Evolutionary conservation across 2,329 filamentous ascomycete species (phyloP).

Genomic region (Gyromitra esculenta): DNA sequence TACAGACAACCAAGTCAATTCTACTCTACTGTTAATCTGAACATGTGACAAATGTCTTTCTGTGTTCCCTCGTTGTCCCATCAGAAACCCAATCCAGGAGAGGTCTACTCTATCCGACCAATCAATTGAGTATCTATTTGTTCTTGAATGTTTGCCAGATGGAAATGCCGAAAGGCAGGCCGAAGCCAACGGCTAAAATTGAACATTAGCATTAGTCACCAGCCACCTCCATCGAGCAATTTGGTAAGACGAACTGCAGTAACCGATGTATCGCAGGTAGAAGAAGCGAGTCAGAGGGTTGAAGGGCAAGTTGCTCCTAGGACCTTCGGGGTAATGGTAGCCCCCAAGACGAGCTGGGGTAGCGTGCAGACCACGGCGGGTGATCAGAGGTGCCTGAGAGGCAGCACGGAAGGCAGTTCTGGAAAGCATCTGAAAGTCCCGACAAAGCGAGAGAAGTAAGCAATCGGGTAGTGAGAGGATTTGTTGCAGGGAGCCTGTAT

Average conservation of each 20-base stretch:
- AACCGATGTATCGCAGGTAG: constrained; percentile 81
- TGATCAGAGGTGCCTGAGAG: constrained; percentile 70
- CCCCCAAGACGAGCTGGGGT: constrained; percentile 85
- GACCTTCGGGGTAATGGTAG: constrained; percentile 98
- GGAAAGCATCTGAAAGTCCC: constrained; percentile 77
- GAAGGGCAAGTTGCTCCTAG: constrained; percentile 95
- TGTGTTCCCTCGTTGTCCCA: constrained; percentile 19
- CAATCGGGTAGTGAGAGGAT: constrained; percentile 47
- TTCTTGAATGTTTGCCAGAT: constrained; percentile 62
- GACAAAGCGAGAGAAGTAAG: constrained; percentile 61
- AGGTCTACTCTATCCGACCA: constrained; percentile 9
- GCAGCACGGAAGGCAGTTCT: constrained; percentile 70
- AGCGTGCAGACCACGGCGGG: constrained; percentile 93
- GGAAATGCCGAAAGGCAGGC: constrained; percentile 71
- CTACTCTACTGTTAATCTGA: constrained; percentile 42
- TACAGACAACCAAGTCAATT: constrained; percentile 36
- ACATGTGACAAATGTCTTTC: constrained; percentile 29
- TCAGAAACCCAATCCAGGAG: constrained; percentile 17
- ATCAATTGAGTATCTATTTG: constrained; percentile 49
- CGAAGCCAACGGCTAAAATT: constrained; percentile 65
- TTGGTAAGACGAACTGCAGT: constrained; percentile 69
- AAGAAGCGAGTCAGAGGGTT: constrained; percentile 93
- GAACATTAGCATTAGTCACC: constrained; percentile 54
- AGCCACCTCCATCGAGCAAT: constrained; percentile 23
- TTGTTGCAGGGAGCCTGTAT: constrained; percentile 33